Percentiles rank a stretch among this genome's conserved stretches.
These are phyloP conservation scores for Gonium pectorale DNA, from an alignment of 139 green algal species.

Conservation along the genomic window DNA sequence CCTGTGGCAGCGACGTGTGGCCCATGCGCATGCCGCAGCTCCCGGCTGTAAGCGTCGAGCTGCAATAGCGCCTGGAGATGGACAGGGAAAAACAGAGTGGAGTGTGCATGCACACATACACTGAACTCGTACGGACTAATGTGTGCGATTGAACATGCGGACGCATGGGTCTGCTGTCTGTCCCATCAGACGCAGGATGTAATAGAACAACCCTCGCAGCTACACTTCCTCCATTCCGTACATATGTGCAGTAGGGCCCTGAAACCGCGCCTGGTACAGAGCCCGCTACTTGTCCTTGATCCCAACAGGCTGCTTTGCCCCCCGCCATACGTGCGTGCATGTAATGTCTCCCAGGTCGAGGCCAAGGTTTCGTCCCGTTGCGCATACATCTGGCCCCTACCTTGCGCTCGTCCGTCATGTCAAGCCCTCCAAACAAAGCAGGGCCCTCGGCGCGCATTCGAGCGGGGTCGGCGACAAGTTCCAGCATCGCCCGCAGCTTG, in stretches of 20 bases:
- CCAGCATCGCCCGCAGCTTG: not conserved
- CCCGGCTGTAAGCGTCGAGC: not conserved
- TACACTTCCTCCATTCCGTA: no score
- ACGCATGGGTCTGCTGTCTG: no score
- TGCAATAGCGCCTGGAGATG: not conserved
- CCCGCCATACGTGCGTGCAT: not conserved
- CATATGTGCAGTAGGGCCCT: no score
- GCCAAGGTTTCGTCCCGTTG: not conserved
- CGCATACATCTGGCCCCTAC: not conserved
- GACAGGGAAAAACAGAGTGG: not conserved
- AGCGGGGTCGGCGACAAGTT: not conserved
- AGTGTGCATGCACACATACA: no score
- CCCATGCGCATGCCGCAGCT: not conserved
- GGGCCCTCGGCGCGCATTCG: not conserved
- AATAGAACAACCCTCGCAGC: no score
- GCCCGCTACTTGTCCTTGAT: no score
- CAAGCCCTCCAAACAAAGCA: not conserved
- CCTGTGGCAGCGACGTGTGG: not conserved
- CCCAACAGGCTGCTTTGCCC: not conserved
- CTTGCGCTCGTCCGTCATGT: constrained; percentile 26
- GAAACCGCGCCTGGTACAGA: no score
- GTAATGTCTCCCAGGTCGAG: not conserved
- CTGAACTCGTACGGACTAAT: no score
- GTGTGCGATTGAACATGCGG: not conserved
- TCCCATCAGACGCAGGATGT: no score